Evolutionary conservation across 1,284 basidiomycete genomes (phyloP).

Genomic region (Caloboletus inedulis): DNA sequence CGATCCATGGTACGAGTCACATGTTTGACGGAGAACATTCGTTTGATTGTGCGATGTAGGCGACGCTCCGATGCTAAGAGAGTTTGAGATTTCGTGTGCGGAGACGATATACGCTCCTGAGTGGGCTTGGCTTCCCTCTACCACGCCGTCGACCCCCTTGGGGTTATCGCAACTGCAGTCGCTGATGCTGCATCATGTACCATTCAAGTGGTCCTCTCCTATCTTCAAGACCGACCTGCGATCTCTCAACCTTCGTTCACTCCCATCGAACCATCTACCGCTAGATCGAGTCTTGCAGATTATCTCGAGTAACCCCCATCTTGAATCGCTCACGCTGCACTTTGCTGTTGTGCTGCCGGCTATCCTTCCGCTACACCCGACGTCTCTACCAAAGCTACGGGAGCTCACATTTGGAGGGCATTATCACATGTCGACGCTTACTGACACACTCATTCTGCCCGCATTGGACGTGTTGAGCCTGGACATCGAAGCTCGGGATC

Average conservation of each 20-base stretch:
- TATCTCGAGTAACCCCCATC: slow-evolving; percentile 50
- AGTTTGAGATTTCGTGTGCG: slow-evolving; percentile 72
- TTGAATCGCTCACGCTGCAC: slow-evolving; percentile 56
- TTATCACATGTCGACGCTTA: slow-evolving; percentile 55
- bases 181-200: slow-evolving; percentile 63
- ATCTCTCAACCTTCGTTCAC: slow-evolving; percentile 57
- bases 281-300: slow-evolving; percentile 65
- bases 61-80: slow-evolving; percentile 63
- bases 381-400: slow-evolving; percentile 50
- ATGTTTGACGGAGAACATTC: not conserved
- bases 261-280: slow-evolving; percentile 58
- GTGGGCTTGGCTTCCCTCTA: slow-evolving; percentile 69
- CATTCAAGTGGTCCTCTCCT: slow-evolving; percentile 72
- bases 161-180: slow-evolving; percentile 47
- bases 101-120: slow-evolving; percentile 60
- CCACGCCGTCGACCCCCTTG: slow-evolving; percentile 36
- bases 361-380: slow-evolving; percentile 55
- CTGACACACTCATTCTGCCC: slow-evolving; percentile 61
- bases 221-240: slow-evolving; percentile 57
- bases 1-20: slow-evolving; percentile 54
- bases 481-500: slow-evolving; percentile 65
- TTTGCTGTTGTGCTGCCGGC: slow-evolving; percentile 56
- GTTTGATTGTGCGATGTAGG: slow-evolving; percentile 38
- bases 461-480: slow-evolving; percentile 52
- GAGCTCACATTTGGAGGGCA: slow-evolving; percentile 62